Evolutionary conservation across 2,329 filamentous ascomycete species (phyloP).

Genomic region (Cercospora sojina): DNA sequence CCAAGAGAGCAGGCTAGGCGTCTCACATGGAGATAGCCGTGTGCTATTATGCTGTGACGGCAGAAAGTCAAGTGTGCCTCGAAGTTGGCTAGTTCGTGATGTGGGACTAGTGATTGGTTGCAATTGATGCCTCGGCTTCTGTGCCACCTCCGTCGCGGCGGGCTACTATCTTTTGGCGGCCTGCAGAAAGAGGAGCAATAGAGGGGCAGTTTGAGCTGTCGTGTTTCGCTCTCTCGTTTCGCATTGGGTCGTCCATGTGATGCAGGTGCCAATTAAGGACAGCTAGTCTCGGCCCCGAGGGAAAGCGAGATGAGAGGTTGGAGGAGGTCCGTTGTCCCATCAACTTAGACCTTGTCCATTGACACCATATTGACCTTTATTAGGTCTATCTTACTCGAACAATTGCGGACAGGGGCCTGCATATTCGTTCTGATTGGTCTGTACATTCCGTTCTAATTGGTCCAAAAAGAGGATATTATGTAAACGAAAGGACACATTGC

Average conservation of each 20-base stretch:
- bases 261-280: neutral
- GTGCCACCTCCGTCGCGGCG: neutral
- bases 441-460: too few relatives aligned
- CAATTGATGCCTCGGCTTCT: constrained; percentile 5
- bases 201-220: constrained; percentile 6
- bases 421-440: too few relatives aligned
- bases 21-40: constrained; percentile 9
- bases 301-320: neutral
- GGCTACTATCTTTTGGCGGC: neutral
- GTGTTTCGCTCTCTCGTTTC: constrained; percentile 13
- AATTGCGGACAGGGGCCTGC: too few relatives aligned
- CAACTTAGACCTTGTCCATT: neutral
- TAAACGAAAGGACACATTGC: too few relatives aligned
- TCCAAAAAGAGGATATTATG: too few relatives aligned
- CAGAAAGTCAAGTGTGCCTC: neutral
- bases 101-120: neutral
- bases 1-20: neutral
- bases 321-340: neutral
- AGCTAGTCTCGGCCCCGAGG: constrained; percentile 2
- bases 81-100: neutral
- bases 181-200: constrained; percentile 9
- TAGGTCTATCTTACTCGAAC: too few relatives aligned
- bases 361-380: neutral
- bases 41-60: neutral
- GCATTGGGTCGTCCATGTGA: neutral